Conservation (phyloP, 371 early-diverging fungal species). For the Zychaea mexicana region DNA sequence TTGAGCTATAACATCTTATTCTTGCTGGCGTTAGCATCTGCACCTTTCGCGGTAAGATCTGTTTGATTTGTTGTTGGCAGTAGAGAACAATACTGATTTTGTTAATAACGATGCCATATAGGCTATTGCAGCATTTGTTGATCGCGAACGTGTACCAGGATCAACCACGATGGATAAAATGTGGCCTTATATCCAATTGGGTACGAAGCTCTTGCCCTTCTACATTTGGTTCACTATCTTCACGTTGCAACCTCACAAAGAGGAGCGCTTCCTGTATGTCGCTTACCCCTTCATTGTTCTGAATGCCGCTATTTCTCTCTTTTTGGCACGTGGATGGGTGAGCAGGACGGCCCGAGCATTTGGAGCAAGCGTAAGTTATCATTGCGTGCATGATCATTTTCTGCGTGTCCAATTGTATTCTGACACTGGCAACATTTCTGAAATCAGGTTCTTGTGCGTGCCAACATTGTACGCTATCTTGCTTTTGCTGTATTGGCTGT, state of each 20-base stretch:
- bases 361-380: conserved; percentile 28
- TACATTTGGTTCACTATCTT: conserved; percentile 82
- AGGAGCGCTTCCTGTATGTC: conserved; percentile 94
- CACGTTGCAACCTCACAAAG: conserved; percentile 91
- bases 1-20: conserved; percentile 89
- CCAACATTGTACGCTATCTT: conserved; percentile 34
- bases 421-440: neutral
- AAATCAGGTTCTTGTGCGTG: conserved; percentile 24
- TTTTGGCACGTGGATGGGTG: conserved; percentile 49
- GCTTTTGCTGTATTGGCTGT: conserved; percentile 38
- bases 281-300: conserved; percentile 88
- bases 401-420: neutral
- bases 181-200: conserved; percentile 50
- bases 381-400: neutral
- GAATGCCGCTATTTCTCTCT: conserved; percentile 74
- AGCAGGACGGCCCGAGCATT: conserved; percentile 35
- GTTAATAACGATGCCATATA: neutral
- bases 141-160: conserved; percentile 49
- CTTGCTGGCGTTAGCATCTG: conserved; percentile 64
- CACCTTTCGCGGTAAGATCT: conserved; percentile 62
- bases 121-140: conserved; percentile 43
- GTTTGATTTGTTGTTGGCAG: neutral
- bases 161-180: conserved; percentile 23
- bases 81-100: no score
- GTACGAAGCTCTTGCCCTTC: conserved; percentile 67